Evolutionary conservation across 2,329 filamentous ascomycete genomes (phyloP), one percentile per base, ranked within the genome.

Genomic region (Fusarium setosum): DNA sequence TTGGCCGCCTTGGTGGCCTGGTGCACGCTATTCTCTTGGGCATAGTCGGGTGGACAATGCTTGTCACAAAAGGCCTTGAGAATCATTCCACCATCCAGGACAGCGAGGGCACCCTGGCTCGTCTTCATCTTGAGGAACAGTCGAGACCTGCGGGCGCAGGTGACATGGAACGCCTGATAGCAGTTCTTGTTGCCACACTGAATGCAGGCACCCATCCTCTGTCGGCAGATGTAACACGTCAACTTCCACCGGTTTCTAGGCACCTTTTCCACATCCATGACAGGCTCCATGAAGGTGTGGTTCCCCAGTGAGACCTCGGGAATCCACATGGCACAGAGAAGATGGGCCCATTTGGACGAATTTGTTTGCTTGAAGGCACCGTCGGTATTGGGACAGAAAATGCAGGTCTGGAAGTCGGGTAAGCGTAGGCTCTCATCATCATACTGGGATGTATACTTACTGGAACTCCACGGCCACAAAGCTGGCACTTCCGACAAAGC

Each of bases 351-450:
- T 80, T 97, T 96, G 4, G 94, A 94, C 3, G 93, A 92, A 67
- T 94, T 97, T 1, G 96, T 98, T 79, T 98, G 96, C 77, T 99
- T 99, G 83, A 99, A 99, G 4, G 96, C 96, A 13, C 96, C 96
- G 72, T 98, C 96, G 2, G 92, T 96, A 75, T 98, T 98, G 1
- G 96, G 96, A 74, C 96, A 99, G 81, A 99, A 99, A 65, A 99
- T 97, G 81, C 96, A 99, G 12, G 93, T 96, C 89, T 91, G 35
- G 5, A 35, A 41, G 3, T 15, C 10, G 38, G 17, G 61, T 74
- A 50, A 76, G 72, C 47, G 40, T 29, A 18, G 29, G 9, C 21
- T 32, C 37, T 32, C 24, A 38, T 32, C 17, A 34, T 38, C 44
- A 18, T 17, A 40, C 9, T 31, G 35, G 26, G 23, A 21, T 21